Evolutionary conservation across 75 land plant genomes (phyloP), one percentile per base, ranked within the genome.

Genomic region (Cryptomeria japonica): DNA sequence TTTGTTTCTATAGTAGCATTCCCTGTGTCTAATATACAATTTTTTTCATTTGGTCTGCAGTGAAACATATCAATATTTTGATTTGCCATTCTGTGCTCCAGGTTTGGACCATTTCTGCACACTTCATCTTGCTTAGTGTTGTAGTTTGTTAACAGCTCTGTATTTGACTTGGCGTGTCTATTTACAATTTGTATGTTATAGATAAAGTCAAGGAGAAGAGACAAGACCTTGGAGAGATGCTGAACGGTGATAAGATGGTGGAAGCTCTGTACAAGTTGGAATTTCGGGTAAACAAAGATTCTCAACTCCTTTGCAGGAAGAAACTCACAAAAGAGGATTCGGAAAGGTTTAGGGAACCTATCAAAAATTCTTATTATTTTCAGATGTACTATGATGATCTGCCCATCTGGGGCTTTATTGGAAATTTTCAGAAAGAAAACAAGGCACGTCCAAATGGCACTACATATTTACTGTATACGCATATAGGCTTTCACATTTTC

Each of bases 321-420:
- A 88, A 61, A 19, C 86, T 93, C 16, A 37, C 90, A 55, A 91
- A 85, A 55, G 83, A 90, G 61, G 93, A 93, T 18, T 86, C 88
- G 36, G 85, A 88, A n/a, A n/a, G n/a, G n/a, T n/a, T n/a, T n/a
- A n/a, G n/a, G n/a, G n/a, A n/a, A n/a, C 93, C 94, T 19, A 90
- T 91, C 0, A 42, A 38, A 41, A 91, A 91, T 58, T 90, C 91
- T 87, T 93, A 91, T 56, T 93, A 93, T 77, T 93, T 85, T 73
- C 94, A 93, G 56, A 93, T 93, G 93, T 93, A 89, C 76, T 88
- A 84, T 87, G 94, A 93, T 89, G 94, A 93, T 70, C 46, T 93
- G 31, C 94, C 94, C 3, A n/a, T 93, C 36, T 93, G 92, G 94
- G 93, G 94, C 18, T 93, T 93, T 80, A 89, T 93, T 55, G 94